Conservation (phyloP, 2,329 filamentous ascomycete species). For the Alternaria sp. region DNA sequence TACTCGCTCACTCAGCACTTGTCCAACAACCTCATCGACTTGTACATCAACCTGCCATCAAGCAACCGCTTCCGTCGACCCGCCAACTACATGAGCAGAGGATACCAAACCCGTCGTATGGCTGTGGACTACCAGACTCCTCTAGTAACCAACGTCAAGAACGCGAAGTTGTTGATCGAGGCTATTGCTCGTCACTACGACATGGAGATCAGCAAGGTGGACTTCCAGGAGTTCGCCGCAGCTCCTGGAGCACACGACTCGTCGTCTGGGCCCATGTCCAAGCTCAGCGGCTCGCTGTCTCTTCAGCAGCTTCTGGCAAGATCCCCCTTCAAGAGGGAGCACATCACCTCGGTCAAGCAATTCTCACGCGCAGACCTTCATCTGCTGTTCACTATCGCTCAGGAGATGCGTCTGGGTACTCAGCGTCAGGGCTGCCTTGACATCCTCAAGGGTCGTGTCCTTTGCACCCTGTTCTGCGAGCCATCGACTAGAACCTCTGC, state of each 20-base stretch:
- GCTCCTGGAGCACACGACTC: slow-evolving; percentile 44
- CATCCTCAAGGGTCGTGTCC: slow-evolving; percentile 81
- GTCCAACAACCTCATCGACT: slow-evolving; percentile 95
- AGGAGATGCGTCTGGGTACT: slow-evolving; percentile 96
- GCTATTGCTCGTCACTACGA: slow-evolving; percentile 89
- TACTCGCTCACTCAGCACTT: slow-evolving; percentile 97
- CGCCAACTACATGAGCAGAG: slow-evolving; percentile 98
- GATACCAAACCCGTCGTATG: slow-evolving; percentile 96
- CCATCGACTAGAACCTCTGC: slow-evolving; percentile 94
- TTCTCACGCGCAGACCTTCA: slow-evolving; percentile 89
- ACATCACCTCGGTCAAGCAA: slow-evolving; percentile 90
- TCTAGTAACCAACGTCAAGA: slow-evolving; percentile 98
- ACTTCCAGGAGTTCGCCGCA: slow-evolving; percentile 81
- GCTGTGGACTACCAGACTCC: slow-evolving; percentile 98
- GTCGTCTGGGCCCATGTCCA: slow-evolving; percentile 52
- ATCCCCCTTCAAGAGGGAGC: slow-evolving; percentile 86
- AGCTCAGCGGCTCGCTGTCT: slow-evolving; percentile 62
- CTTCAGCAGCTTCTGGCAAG: slow-evolving; percentile 76
- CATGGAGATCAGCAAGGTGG: slow-evolving; percentile 79
- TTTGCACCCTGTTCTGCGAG: slow-evolving; percentile 96
- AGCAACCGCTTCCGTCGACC: slow-evolving; percentile 96
- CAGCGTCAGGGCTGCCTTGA: slow-evolving; percentile 90
- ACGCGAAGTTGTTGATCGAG: slow-evolving; percentile 95
- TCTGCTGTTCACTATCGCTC: slow-evolving; percentile 91
- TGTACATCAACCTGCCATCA: slow-evolving; percentile 99